Conservation (phyloP, 163 green algal genomes). For the Prototheca cutis region DNA sequence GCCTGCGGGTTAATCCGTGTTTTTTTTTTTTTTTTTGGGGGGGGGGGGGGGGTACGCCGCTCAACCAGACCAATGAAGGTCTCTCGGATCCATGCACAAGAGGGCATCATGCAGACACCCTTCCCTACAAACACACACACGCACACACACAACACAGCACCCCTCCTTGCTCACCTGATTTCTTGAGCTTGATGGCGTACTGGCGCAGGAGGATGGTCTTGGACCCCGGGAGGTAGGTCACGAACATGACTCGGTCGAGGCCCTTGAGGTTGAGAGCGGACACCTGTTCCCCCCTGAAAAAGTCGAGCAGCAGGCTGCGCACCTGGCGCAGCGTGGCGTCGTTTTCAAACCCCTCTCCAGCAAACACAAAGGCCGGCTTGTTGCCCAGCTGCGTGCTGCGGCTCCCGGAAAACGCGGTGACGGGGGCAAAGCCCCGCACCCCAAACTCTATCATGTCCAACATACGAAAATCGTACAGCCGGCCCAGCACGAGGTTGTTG, state of each 20-base stretch:
- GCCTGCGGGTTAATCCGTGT: too few relatives aligned
- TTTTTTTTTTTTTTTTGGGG: too few relatives aligned
- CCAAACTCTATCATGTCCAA: constrained; percentile 88
- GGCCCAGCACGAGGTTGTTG: constrained; percentile 86
- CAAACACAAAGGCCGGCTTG: constrained; percentile 90
- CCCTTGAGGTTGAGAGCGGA: constrained; percentile 53
- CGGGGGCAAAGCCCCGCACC: constrained; percentile 50
- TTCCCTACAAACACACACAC: too few relatives aligned
- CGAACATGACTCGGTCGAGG: constrained; percentile 76
- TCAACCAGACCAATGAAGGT: too few relatives aligned
- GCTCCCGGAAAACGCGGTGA: constrained; percentile 44
- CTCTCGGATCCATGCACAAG: too few relatives aligned
- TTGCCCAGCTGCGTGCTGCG: constrained; percentile 53
- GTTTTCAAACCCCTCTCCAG: constrained; percentile 83
- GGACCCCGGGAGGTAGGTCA: constrained; percentile 3
- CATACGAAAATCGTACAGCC: constrained; percentile 84
- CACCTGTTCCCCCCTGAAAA: constrained; percentile 66
- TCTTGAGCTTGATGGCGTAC: constrained; percentile 83
- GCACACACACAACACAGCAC: too few relatives aligned
- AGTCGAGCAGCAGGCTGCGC: constrained; percentile 84
- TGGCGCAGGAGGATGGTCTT: constrained; percentile 65
- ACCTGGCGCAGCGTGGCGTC: constrained; percentile 51
- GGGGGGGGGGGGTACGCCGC: too few relatives aligned
- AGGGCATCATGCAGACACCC: too few relatives aligned
- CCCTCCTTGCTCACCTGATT: constrained; percentile 64